Evolutionary conservation across 495 filamentous ascomycete genomes (phyloP), one percentile per base, ranked within the genome.

Genomic region (Acidomyces sp.): DNA sequence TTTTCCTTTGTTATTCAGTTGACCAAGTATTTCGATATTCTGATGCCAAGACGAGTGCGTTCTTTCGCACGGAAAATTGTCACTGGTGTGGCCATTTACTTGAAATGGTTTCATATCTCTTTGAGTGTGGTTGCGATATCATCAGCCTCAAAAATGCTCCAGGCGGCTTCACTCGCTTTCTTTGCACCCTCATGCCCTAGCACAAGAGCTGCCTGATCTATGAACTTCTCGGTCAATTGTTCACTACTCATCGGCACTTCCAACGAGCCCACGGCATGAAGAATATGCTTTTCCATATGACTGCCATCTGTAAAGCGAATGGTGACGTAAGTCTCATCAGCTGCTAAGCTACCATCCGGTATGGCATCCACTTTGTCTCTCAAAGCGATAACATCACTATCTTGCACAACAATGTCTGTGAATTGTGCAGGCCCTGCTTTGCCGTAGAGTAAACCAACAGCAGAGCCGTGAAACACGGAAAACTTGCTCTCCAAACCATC

Each of bases 401-500:
- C 57, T 16, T 32, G 49, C 5, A 69, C 67, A 4, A 69, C 62
- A 1, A 44, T 40, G 45, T 72, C 63, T 19, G 63, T 62, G 44
- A 69, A 72, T 49, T 71, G 55, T 4, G 56, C 55, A 10, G 68
- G 70, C 1, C 65, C 66, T 18, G 60, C 68, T 42, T 67, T 66
- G 0, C 69, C 68, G 39, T 63, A 69, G 11, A 73, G 47, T 13
- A 72, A 34, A 9, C 63, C 69, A 7, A 70, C 56, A 0, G 65
- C 67, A 13, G 51, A 66, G 12, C 68, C 66, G 43, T 73, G 67
- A 40, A 62, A 73, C 13, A 70, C 65, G 34, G 65, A 69, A 38
- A 75, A 75, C 31, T 75, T 72, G 3, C 57, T 66, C 46, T 68
- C 66, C 6, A 75, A 46, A 3, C 67, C 68, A 43, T 69, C 63